Conservation (phyloP, 2,329 filamentous ascomycete genomes). For the Aspergillus viridinutans region DNA sequence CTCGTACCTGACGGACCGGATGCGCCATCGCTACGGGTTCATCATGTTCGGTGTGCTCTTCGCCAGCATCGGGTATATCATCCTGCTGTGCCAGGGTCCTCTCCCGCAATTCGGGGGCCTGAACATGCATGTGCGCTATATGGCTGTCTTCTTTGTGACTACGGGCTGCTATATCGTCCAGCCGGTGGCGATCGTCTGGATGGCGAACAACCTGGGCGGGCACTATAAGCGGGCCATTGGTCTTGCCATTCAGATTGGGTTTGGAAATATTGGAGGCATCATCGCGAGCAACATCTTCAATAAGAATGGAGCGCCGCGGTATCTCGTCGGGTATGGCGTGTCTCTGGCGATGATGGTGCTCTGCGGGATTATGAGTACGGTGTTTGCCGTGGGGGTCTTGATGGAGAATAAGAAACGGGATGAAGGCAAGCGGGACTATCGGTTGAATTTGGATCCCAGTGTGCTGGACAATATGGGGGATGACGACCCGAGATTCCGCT, state of each 20-base stretch:
- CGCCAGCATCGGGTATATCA: conserved; percentile 32
- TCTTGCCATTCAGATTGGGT: conserved; percentile 38
- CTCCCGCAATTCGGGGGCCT: conserved; percentile 15
- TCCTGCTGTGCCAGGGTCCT: conserved; percentile 28
- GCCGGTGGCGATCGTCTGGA: conserved; percentile 31
- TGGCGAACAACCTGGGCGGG: conserved; percentile 39
- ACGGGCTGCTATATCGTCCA: conserved; percentile 23
- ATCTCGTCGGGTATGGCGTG: conserved; percentile 36
- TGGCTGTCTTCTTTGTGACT: conserved; percentile 22
- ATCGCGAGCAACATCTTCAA: conserved; percentile 41
- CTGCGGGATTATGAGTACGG: conserved; percentile 21
- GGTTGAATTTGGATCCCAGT: conserved; percentile 19
- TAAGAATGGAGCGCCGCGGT: conserved; percentile 30
- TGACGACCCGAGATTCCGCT: conserved; percentile 31
- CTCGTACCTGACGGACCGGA: conserved; percentile 26
- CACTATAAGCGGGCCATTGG: conserved; percentile 38
- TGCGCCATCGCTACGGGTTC: conserved; percentile 34
- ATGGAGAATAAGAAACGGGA: conserved; percentile 29
- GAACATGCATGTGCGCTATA: conserved; percentile 18
- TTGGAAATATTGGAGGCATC: conserved; percentile 38
- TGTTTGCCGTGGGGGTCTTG: conserved; percentile 21
- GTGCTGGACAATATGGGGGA: conserved; percentile 32
- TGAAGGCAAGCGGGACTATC: conserved; percentile 20
- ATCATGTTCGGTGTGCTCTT: conserved; percentile 32
- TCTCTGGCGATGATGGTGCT: conserved; percentile 29